phyloP scores from a whole-genome alignment of 352 stramenopile genomes.

The Phytophthora pisi region DNA sequence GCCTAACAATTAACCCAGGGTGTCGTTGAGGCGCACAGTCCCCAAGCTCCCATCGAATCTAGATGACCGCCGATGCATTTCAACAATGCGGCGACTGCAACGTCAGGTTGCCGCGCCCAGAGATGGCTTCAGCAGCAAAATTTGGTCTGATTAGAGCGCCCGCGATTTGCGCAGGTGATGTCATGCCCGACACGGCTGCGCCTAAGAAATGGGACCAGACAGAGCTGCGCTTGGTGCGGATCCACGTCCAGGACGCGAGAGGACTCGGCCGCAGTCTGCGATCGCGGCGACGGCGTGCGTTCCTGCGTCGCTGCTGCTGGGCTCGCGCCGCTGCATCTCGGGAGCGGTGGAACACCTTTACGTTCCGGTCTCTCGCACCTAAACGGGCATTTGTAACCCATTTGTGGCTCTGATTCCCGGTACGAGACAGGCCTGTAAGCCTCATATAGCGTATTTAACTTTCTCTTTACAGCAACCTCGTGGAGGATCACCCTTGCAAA shows the following conservation, averaged over 20 bases:
- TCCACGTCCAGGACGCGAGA: no score
- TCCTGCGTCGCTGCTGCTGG: constrained; percentile 1
- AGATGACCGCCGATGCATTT: constrained; percentile 2
- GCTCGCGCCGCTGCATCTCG: constrained; percentile 13
- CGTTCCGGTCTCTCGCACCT: background rate
- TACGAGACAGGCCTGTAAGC: no score
- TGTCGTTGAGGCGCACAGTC: no score
- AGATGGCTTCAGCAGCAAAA: constrained; percentile 18
- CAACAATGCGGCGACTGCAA: constrained; percentile 2
- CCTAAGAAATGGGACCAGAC: no score
- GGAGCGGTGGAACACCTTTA: constrained; percentile 17
- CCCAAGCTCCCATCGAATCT: background rate
- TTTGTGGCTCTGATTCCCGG: no score
- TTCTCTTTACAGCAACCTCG: no score
- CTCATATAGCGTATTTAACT: no score
- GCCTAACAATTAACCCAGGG: no score
- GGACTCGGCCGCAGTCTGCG: no score
- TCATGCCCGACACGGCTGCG: background rate
- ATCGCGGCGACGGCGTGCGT: background rate
- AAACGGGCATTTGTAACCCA: no score
- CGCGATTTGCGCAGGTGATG: constrained; percentile 19
- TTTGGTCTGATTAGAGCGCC: constrained; percentile 10
- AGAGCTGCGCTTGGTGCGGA: no score
- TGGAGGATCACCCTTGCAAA: no score
- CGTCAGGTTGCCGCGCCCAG: background rate